Base-by-base conservation (phyloP, 371 early-diverging fungal genomes). In the Conidiobolus incongruus region DNA sequence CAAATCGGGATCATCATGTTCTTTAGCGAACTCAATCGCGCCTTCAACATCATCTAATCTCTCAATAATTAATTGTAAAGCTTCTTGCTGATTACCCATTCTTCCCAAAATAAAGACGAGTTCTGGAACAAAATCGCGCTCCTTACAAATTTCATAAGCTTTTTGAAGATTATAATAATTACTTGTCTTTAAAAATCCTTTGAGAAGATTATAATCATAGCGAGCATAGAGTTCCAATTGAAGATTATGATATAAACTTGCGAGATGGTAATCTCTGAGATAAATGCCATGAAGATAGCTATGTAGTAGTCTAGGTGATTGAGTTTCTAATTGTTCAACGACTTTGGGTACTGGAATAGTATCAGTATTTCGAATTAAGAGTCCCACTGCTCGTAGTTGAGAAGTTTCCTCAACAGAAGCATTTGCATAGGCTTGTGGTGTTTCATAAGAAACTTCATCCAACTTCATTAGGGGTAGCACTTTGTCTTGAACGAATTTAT, bases 21-120 rank as follows among this genome's bases (percentile, higher is more conserved):
- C 90, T 62, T 86, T 84, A 0, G 90, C 89, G 66, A 92, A 96
- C 39, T 89, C 88, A 47, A 96, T 93, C 0, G 96, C 96, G 54
- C 71, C 60, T 51, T 85, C 74, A 4, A 93, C 87, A 60, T 96
- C 88, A 15, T 70, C 74, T 11, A 94, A 59, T 33, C 81, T 65
- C 29, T 78, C 75, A 35, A 94, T 88, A 44, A 96, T 92, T 45
- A 96, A 57, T 65, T 72, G 72, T 32, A 96, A 57, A 0, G 96
- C 95, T 37, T 72, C 65, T 47, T 87, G 79, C 55, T 86, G 86
- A 45, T 94, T 68, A 30, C 96, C 96, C 88, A 94, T 89, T n/a
- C 92, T 81, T 5, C 95, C 90, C 28, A 94, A 61, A 23, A 96
- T 60, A 53, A 70, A 93, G 1, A 96, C 89, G 86, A 88, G 84